Evolutionary conservation across 2,329 filamentous ascomycete species (phyloP).

Genomic region (Aspergillus tubingensis): DNA sequence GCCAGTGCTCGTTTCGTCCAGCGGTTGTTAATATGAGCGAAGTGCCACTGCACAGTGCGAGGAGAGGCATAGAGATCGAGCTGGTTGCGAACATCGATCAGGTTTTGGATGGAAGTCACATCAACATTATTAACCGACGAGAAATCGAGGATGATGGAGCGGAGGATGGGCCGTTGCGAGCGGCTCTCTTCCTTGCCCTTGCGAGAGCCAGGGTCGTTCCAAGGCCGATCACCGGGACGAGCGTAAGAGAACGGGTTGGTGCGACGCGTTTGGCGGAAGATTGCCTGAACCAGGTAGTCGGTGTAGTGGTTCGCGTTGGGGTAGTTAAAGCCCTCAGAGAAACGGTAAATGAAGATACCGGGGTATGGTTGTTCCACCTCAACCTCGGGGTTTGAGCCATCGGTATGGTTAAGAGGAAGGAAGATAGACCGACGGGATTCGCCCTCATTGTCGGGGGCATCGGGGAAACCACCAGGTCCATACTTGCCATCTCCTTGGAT

Average conservation of each 20-base stretch:
- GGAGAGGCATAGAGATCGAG: conserved; percentile 82
- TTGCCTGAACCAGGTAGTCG: conserved; percentile 70
- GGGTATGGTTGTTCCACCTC: conserved; percentile 80
- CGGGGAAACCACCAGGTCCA: conserved; percentile 51
- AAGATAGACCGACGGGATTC: conserved; percentile 73
- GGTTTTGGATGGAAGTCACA: conserved; percentile 84
- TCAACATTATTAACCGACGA: conserved; percentile 92
- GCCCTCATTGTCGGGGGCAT: conserved; percentile 40
- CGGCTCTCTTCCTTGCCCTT: conserved; percentile 55
- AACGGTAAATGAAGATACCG: conserved; percentile 93
- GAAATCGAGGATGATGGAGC: conserved; percentile 92
- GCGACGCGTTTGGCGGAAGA: conserved; percentile 72
- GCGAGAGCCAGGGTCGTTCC: conserved; percentile 87
- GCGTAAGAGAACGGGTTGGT: conserved; percentile 70
- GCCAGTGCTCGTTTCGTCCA: conserved; percentile 93
- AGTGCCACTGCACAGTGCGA: conserved; percentile 87
- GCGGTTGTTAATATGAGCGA: conserved; percentile 88
- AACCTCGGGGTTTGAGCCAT: conserved; percentile 85
- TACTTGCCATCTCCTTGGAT: conserved; percentile 66
- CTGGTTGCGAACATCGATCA: conserved; percentile 94
- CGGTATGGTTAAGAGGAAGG: conserved; percentile 80
- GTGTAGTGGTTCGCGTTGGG: conserved; percentile 89
- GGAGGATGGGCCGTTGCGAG: conserved; percentile 66
- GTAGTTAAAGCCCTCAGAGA: conserved; percentile 94
- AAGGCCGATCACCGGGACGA: conserved; percentile 76